Base-by-base conservation (phyloP, 1,139 yeast species). In the Magnusiomyces paraingens region DNA sequence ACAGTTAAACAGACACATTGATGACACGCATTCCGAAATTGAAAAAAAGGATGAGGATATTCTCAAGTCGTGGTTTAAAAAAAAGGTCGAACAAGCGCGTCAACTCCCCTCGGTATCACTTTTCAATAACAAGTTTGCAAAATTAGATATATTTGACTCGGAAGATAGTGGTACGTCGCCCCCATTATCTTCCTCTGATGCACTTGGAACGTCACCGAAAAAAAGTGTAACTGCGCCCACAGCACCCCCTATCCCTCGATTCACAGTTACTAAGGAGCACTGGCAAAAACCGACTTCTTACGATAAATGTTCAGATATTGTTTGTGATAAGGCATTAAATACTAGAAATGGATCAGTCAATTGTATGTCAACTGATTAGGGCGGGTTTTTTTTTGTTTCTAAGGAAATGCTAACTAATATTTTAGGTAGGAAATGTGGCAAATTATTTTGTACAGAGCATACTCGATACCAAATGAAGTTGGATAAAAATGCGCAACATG, bases 1-100 rank as follows among this genome's bases (percentile, higher is more conserved):
- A 18, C 85, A 81, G 58, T 72, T 88, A 57, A 86, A 86, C 65
- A 75, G 77, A 48, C 96, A 89, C 65, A 70, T 89, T 32, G 96
- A 88, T 64, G 86, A 79, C 56, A 77, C 69, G 3, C 96, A 88
- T 66, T 68, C 72, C 1, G 70, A 73, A 41, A 67, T 63, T 43
- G 66, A 61, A 26, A 56, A 58, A 50, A 59, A 55, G 11, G 62
- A 61, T 36, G 73, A 70, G 51, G 71, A 70, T 17, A 75, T 73
- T 51, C 62, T 73, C 36, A 68, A 66, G 54, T 65, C 72, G 12
- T 75, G 79, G 79, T 65, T 75, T 56, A 55, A 58, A 51, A 62
- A 63, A 49, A 61, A 64, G 47, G 67, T 66, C 12, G 65, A 64
- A 20, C 58, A 59, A 52, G 65, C 69, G 15, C 58, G 57, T 46